Percentiles rank a stretch among this genome's conserved stretches.
Conservation (phyloP, 345 rosid species). For the Sonneratia alba region DNA sequence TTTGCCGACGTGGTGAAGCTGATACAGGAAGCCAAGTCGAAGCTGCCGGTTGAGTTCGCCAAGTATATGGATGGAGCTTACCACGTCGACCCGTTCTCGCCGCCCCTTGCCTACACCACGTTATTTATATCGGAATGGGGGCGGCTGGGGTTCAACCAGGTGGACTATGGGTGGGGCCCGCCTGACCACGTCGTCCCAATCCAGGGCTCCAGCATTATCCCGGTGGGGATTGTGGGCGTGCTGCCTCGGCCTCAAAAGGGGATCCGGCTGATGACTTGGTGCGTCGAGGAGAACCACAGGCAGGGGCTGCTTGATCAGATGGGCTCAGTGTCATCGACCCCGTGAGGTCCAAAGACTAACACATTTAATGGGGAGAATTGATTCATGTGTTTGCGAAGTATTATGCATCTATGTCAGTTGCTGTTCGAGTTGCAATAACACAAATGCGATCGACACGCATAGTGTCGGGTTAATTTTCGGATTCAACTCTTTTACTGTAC, state of each 20-base stretch:
- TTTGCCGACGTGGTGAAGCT: constrained; percentile 29
- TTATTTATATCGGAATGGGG: constrained; percentile 62
- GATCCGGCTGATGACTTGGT: constrained; percentile 65
- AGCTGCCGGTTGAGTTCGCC: constrained; percentile 31
- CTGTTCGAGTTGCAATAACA: no score
- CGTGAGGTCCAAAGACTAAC: no score
- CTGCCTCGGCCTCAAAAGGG: constrained; percentile 46
- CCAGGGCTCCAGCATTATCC: constrained; percentile 46
- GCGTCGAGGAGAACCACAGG: constrained; percentile 40
- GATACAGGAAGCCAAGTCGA: constrained; percentile 37
- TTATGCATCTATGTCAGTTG: no score
- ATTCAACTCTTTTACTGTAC: no score
- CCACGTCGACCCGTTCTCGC: constrained; percentile 42
- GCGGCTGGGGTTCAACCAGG: constrained; percentile 48
- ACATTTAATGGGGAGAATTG: no score
- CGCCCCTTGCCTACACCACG: constrained; percentile 36
- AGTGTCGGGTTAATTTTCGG: no score
- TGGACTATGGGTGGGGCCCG: constrained; percentile 55
- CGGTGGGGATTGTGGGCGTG: constrained; percentile 47
- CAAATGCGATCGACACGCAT: no score
- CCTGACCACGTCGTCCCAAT: constrained; percentile 45
- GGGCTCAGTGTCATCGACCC: constrained; percentile 10
- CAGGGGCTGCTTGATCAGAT: constrained; percentile 27
- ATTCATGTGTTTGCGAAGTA: no score
- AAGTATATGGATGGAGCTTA: constrained; percentile 28